Base-by-base conservation (phyloP, 352 stramenopile species). In the Pythium phragmiticola region DNA sequence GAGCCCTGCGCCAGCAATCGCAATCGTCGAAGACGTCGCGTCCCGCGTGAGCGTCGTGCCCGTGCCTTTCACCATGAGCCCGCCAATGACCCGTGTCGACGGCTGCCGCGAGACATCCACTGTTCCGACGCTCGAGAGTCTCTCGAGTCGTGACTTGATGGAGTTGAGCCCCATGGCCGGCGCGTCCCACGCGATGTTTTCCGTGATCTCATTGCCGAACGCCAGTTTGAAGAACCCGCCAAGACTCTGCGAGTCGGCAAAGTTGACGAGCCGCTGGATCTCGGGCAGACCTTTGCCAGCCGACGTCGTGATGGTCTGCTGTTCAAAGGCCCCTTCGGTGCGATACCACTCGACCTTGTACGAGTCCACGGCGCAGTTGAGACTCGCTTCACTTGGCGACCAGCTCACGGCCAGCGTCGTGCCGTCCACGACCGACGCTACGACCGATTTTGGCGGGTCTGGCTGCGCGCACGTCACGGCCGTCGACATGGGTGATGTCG, bases 261-360 rank as follows among this genome's bases (percentile, higher is more conserved):
- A 89, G 45, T 70, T 75, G 6, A 77, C 57, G 12, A 94, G 12
- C 7, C 68, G 59, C 58, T 94, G 83, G 14, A 92, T 77, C 28
- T 94, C 85, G 3, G 76, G 80, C 1, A 94, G 60, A 1, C 85
- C 83, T 57, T 81, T 84, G 26, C 69, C 71, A 16, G 83, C 81
- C 0, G 85, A 94, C 0, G 81, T 91, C 7, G 85, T 94, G 36
- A 94, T 86, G 2, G 80, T 91, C 50, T 94, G 85, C 26, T 90
- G 67, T 58, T 91, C 81, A 21, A 65, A 73, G 0, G 56, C 66
- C 12, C 81, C 83, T 67, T 87, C 74, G 1, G 69, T 57, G 5
- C 78, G 82, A 68, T 84, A 94, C 83, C 85, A 92, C 63, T 94
- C 85, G 16, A 92, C 57, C 34, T 79, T 84, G 69, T 94, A 90